Evolutionary conservation across 192 early-diverging fungal genomes (phyloP), one percentile per base, ranked within the genome.

Genomic region (Coemansia reversa): DNA sequence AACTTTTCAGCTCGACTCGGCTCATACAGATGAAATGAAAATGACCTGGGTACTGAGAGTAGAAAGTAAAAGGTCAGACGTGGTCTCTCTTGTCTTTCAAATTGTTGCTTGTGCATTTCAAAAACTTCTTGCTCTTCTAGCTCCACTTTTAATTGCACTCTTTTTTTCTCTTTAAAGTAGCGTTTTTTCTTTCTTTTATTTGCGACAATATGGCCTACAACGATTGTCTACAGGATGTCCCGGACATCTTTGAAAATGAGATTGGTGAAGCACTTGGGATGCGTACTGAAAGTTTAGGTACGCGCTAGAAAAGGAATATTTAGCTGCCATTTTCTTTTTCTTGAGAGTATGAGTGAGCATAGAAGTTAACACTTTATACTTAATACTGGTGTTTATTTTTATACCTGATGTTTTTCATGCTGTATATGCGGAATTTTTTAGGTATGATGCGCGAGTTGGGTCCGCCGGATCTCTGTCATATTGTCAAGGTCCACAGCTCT

Each of bases 231-330:
- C 86, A 86, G 69, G 91, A 91, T 84, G 90, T 98, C 42, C 93
- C 97, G 35, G 97, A 99, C 85, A 93, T 98, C 72, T 96, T 99
- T 72, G 97, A 99, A 67, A 91, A 84, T 25, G 93, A 93, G 53
- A 69, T 95, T 56, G 94, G 90, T 66, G 97, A 99, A 72, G 89
- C 91, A 48, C 76, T 99, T 19, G 77, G 76, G 23, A 87, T 94
- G 2, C 84, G 97, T 66, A 95, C 92, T 16, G 96, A 98, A 69
- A 85, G 89, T 25, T 84, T 99, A 59, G 92, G 95, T 98, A 91
- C 72, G 74, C 57, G 27, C 27, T 2, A 27, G 27, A 27, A 27
- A 27, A 2, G 27, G 2, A 27, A 27, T 27, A 27, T 27, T 27
- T 27, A 27, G 27, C 27, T 27, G 27, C 27, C 27, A 27, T 27